Evolutionary conservation across 805 yeast species (phyloP).

Genomic region (Myxozyma udenii): DNA sequence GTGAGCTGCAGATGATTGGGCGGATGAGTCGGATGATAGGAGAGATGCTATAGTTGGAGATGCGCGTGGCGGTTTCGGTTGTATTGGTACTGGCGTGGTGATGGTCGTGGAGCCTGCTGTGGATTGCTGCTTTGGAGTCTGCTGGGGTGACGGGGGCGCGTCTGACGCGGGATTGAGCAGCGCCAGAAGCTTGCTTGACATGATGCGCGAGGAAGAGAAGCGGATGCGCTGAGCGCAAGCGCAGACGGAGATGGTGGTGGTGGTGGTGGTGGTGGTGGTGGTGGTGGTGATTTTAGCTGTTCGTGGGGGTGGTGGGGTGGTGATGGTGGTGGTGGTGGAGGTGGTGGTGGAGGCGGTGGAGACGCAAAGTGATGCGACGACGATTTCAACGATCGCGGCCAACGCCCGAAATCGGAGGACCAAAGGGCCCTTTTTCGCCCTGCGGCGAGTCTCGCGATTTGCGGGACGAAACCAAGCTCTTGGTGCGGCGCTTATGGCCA

Average conservation of each 20-base stretch:
- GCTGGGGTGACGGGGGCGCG: background rate
- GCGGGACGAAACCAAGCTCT: no score
- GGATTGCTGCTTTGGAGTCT: no score
- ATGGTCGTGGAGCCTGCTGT: no score
- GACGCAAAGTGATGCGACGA: conserved; percentile 2
- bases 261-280: background rate
- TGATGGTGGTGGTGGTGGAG: background rate
- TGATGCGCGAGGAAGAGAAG: no score
- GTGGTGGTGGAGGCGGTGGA: conserved; percentile 1
- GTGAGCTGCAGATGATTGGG: background rate
- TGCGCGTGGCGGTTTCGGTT: no score
- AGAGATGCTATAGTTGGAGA: conserved; percentile 7
- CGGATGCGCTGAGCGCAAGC: no score
- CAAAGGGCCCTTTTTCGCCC: no score
- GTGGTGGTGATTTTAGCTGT: background rate
- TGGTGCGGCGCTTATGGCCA: no score
- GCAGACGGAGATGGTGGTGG: background rate
- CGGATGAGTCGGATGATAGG: background rate
- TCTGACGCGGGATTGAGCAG: conserved; percentile 3
- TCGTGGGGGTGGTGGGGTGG: background rate
- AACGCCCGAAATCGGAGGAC: background rate
- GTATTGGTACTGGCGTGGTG: no score
- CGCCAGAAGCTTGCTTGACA: background rate
- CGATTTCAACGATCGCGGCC: background rate
- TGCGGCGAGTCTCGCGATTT: no score